Conservation (phyloP, 441 rosid genomes). For the Populus trichocarpa region DNA sequence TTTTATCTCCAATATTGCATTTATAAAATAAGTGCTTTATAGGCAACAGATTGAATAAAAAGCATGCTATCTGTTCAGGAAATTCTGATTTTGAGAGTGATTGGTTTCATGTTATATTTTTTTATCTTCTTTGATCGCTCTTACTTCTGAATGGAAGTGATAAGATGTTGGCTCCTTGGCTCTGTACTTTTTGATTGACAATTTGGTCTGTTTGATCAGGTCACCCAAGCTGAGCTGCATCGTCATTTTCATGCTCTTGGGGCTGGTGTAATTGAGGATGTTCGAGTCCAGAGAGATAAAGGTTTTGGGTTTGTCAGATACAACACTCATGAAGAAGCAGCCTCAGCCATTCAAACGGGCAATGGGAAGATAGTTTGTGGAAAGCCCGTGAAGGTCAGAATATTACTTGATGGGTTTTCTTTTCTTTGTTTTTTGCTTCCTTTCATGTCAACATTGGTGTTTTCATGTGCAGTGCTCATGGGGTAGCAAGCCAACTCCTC, state of each 20-base stretch:
- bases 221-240: conserved; percentile 86
- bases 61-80: not conserved
- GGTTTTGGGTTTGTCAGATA: conserved; percentile 97
- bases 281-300: conserved; percentile 92
- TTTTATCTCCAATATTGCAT: not conserved
- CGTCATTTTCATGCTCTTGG: conserved; percentile 87
- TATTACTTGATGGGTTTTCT: not conserved
- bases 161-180: not conserved
- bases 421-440: not conserved
- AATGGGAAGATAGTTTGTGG: conserved; percentile 70
- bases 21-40: not conserved
- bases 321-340: conserved; percentile 88
- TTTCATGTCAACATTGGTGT: not conserved
- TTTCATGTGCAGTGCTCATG: conserved; percentile 66
- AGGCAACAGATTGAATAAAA: too few species aligned
- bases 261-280: conserved; percentile 94
- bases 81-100: not conserved
- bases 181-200: not conserved
- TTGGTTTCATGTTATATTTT: not conserved
- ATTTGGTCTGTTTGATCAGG: conserved; percentile 33
- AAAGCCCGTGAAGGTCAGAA: conserved; percentile 78
- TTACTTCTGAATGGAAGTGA: not conserved
- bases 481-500: conserved; percentile 94
- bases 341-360: conserved; percentile 89
- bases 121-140: not conserved